A percentile compares a stretch with the other conserved stretches of the same genome.
Conservation (phyloP, 305 asterid genomes). For the Lippia alba region DNA sequence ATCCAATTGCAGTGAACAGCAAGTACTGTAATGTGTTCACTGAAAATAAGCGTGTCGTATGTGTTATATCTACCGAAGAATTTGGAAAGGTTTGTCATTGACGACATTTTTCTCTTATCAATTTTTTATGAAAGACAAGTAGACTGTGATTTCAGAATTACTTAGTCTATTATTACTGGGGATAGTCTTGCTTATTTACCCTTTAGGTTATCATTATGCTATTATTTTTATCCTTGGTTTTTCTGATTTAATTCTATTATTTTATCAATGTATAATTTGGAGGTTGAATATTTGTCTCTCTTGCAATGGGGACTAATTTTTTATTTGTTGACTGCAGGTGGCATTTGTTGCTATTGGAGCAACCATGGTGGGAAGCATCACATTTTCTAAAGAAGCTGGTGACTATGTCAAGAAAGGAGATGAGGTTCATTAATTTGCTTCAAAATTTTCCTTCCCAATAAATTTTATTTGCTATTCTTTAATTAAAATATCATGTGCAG, state of each 20-base stretch:
- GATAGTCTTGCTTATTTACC: not conserved
- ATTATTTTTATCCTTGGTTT: not conserved
- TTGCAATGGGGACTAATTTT: not conserved
- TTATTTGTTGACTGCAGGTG: conserved; percentile 59
- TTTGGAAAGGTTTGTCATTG: conserved; percentile 88
- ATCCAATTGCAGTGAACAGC: conserved; percentile 99
- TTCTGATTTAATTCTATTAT: not conserved
- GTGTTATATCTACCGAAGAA: conserved; percentile 79
- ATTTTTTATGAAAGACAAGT: conserved; percentile 18
- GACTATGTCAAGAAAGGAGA: conserved; percentile 89
- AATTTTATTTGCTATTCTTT: conserved; percentile 18
- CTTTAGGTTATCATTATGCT: not conserved
- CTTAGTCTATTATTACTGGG: conserved; percentile 6
- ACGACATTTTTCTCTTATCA: conserved; percentile 15
- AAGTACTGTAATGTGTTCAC: conserved; percentile 98
- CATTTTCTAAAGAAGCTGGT: conserved; percentile 69
- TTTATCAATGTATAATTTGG: not conserved
- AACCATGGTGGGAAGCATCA: conserved; percentile 99
- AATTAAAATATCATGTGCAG: conserved; percentile 51
- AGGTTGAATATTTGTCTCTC: not conserved
- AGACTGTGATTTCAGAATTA: conserved; percentile 24
- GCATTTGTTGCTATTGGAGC: conserved; percentile 99
- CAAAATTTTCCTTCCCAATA: conserved; percentile 14
- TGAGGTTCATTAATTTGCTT: conserved; percentile 61
- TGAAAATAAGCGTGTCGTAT: conserved; percentile 88